These are phyloP conservation scores for Pholiota conissans DNA, from an alignment of 768 basidiomycete genomes.

Conservation along the genomic window DNA sequence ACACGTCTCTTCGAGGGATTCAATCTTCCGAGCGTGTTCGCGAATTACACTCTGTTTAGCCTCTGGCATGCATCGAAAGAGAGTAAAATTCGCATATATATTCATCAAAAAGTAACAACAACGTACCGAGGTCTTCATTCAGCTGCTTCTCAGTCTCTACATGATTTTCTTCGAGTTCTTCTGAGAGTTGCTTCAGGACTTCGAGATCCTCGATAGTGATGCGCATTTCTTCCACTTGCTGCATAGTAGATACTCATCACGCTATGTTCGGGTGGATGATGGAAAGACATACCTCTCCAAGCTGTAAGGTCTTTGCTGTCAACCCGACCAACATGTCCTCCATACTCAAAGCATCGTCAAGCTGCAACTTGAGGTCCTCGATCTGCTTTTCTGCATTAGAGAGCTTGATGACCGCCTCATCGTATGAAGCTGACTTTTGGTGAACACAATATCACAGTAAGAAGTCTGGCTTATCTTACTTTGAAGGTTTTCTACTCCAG, in stretches of 20 bases:
- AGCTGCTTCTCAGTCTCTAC: constrained; percentile 89
- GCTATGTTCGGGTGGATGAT: too few species aligned
- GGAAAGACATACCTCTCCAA: constrained; percentile 69
- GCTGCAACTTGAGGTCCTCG: constrained; percentile 90
- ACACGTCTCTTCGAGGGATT: constrained; percentile 73
- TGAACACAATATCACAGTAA: background rate
- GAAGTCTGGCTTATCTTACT: constrained; percentile 37
- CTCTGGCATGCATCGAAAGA: constrained; percentile 37
- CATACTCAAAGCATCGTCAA: constrained; percentile 92
- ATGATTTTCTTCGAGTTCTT: constrained; percentile 97
- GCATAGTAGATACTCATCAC: constrained; percentile 2
- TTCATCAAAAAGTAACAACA: background rate
- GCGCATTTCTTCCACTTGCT: constrained; percentile 99
- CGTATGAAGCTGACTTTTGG: constrained; percentile 63
- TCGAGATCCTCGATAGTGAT: constrained; percentile 96
- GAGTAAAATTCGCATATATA: background rate
- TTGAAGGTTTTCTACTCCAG: constrained; percentile 76
- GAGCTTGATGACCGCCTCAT: constrained; percentile 76
- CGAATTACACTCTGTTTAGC: constrained; percentile 69
- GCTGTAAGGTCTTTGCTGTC: constrained; percentile 89
- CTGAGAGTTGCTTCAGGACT: constrained; percentile 91
- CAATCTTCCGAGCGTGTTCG: constrained; percentile 65
- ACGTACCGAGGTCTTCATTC: constrained; percentile 84
- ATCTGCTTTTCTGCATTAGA: constrained; percentile 89
- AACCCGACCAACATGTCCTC: constrained; percentile 96